These are phyloP conservation scores for Penicillium bialowiezense DNA, from an alignment of 495 filamentous ascomycete species.

Conservation along the genomic window DNA sequence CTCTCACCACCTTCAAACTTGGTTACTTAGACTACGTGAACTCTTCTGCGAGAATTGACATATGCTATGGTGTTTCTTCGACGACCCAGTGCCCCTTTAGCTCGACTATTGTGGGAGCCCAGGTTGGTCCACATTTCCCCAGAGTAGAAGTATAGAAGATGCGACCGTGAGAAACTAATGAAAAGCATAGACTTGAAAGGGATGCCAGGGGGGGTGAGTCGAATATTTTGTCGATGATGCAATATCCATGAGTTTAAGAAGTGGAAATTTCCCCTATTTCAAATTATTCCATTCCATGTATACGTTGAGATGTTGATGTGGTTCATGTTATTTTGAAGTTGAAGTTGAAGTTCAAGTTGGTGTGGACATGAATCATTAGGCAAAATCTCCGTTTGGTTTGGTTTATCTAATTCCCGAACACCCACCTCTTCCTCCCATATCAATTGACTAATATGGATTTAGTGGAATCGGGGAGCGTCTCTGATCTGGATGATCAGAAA, in stretches of 20 bases:
- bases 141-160: not conserved
- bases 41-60: not conserved
- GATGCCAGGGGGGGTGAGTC: constrained; percentile 31
- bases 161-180: constrained; percentile 13
- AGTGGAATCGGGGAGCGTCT: constrained; percentile 38
- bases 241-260: constrained; percentile 11
- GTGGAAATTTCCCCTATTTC: constrained; percentile 3
- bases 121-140: constrained; percentile 30
- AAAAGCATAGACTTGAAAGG: constrained; percentile 5
- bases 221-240: constrained; percentile 29
- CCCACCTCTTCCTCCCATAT: constrained; percentile 12
- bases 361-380: not conserved
- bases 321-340: too few species aligned
- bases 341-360: not conserved
- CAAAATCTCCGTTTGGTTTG: not conserved
- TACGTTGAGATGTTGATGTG: too few species aligned
- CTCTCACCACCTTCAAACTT: too few species aligned
- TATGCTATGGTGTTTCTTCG: constrained; percentile 14
- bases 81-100: constrained; percentile 21
- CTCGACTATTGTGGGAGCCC: constrained; percentile 37
- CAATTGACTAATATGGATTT: constrained; percentile 29
- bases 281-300: too few species aligned
- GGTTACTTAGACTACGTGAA: too few species aligned
- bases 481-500: constrained; percentile 41
- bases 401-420: constrained; percentile 12